A percentile compares a stretch with the other conserved stretches of the same genome.
These are phyloP conservation scores for Eucalyptus lansdowneana DNA, from an alignment of 345 rosid species.

Conservation along the genomic window DNA sequence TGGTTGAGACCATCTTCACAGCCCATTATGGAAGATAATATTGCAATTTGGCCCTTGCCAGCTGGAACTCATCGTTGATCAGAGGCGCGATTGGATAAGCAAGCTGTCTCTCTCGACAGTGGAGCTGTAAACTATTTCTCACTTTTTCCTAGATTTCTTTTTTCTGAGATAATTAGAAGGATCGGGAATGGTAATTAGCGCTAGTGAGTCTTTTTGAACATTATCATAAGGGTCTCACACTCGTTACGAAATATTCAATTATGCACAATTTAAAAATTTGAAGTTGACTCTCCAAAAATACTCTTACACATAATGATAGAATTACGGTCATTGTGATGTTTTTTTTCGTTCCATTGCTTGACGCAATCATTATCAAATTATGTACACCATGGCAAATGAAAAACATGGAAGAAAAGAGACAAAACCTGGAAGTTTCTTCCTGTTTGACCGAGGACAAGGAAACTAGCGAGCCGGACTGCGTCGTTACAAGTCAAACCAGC, in stretches of 20 bases:
- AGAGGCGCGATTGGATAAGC: neutral
- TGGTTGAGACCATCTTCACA: neutral
- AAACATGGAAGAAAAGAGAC: neutral
- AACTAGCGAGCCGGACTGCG: neutral
- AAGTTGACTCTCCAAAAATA: fast-evolving
- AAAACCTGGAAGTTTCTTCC: neutral
- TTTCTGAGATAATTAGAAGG: neutral
- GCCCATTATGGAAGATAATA: neutral
- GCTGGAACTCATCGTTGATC: neutral
- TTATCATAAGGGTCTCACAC: neutral
- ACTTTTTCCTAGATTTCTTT: neutral
- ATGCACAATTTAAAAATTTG: fast-evolving
- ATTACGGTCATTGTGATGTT: neutral
- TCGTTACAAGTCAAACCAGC: neutral
- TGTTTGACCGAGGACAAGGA: neutral
- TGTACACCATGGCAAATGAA: neutral
- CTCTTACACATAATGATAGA: neutral
- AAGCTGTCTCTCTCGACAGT: neutral
- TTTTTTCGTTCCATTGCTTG: neutral
- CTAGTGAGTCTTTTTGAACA: fast-evolving
- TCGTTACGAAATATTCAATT: fast-evolving
- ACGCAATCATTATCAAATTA: neutral
- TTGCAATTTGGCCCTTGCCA: neutral
- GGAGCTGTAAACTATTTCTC: neutral
- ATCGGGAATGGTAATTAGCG: fast-evolving